Conservation (phyloP, 257 asterid species). For the Buddleja alternifolia region DNA sequence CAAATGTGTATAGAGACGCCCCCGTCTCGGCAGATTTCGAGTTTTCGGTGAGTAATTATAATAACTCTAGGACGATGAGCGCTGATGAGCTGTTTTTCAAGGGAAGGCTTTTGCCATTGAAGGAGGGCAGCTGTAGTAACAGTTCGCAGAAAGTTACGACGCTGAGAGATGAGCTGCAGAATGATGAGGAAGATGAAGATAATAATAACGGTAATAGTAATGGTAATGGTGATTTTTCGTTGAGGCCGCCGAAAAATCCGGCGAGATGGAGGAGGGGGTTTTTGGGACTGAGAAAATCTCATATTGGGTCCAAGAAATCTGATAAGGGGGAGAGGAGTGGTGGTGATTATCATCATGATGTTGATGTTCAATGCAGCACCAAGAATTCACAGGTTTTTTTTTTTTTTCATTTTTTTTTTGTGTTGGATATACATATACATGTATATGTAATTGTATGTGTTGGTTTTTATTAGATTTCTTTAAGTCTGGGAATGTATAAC, state of each 20-base stretch:
- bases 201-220: too few species aligned
- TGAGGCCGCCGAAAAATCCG: slow-evolving; percentile 79
- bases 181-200: slow-evolving; percentile 46
- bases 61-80: slow-evolving; percentile 73
- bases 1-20: slow-evolving; percentile 60
- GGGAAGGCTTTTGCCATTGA: slow-evolving; percentile 71
- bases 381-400: slow-evolving; percentile 43
- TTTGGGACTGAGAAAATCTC: slow-evolving; percentile 70
- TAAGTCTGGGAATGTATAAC: too few species aligned
- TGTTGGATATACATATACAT: not conserved
- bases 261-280: slow-evolving; percentile 91
- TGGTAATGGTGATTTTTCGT: slow-evolving; percentile 27
- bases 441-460: too few species aligned
- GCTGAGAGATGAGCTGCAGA: slow-evolving; percentile 69
- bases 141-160: slow-evolving; percentile 44
- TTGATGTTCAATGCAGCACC: slow-evolving; percentile 38
- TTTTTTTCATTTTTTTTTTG: not conserved
- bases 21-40: slow-evolving; percentile 92
- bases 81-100: slow-evolving; percentile 88
- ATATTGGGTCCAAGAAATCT: slow-evolving; percentile 71
- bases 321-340: slow-evolving; percentile 44
- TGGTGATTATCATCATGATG: slow-evolving; percentile 25
- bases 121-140: slow-evolving; percentile 41
- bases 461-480: too few species aligned
- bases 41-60: slow-evolving; percentile 67